Base-by-base conservation (phyloP, 192 early-diverging fungal genomes). In the Backusella westeae region DNA sequence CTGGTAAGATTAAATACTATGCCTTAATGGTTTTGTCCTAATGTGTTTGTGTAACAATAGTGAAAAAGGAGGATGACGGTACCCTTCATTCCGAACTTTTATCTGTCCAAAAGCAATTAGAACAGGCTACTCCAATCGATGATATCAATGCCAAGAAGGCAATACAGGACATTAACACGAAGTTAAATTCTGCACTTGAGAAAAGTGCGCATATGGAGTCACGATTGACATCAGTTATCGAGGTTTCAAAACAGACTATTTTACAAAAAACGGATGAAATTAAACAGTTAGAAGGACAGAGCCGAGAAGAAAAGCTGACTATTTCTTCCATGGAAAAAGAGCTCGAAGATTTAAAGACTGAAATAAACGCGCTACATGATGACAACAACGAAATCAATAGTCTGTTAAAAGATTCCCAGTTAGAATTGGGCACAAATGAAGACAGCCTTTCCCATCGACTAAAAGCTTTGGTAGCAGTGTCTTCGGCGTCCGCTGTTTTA, bases 21-120 rank as follows among this genome's bases (percentile, higher is more conserved):
- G 12, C 26, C 21, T 29, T 63, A 29, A 63, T 63, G 8, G 23
- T 26, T 63, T 26, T 63, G 23, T 26, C 21, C 56, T 63, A 29
- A 63, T 63, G 23, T 3, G 4, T 26, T 63, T 29, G 56, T 63
- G 23, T 63, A 26, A 63, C 23, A 0, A 10, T 63, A 63, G 56
- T 10, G 3, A 63, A 63, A 9, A 63, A 23, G 36, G 34, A 36
- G 29, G 34, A 35, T 68, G 29, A 68, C 17, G 9, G 34, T 34
- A 68, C 67, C 10, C n/a, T 68, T 6, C 15, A 36, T 36, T 68
- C 67, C 29, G 35, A 36, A 35, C 67, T 68, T 6, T 34, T 68
- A 68, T 68, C 67, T 35, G 67, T 68, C 7, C 67, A 68, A 36
- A 34, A 68, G 21, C 67, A 68, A 68, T 21, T 68, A 68, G n/a